Base-by-base conservation (phyloP, 2,329 filamentous ascomycete genomes). In the Teratosphaeriaceae sp. region DNA sequence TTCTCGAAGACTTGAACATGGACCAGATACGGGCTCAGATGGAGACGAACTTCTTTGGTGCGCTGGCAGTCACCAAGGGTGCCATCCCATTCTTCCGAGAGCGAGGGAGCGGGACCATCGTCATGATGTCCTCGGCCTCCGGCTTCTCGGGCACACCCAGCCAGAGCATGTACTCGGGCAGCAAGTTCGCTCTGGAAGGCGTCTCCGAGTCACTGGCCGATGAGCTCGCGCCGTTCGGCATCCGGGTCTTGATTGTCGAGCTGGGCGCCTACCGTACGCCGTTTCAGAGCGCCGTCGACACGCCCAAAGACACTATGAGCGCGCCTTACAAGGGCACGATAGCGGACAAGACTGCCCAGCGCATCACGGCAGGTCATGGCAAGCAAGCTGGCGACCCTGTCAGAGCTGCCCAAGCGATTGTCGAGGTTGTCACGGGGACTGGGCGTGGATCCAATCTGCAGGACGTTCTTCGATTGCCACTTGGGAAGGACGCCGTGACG, bases 231-330 rank as follows among this genome's bases (percentile, higher is more conserved):
- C 48, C 55, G 0, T 63, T 70, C 42, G 56, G 57, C 8, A 58
- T 71, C 22, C 38, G 53, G 1, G 62, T 69, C 2, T 49, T 71
- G 6, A 55, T 71, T 21, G 65, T 71, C 2, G 65, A 70, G 49
- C 68, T 67, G 0, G 68, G 69, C 0, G 61, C 56, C 1, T 70
- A 69, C 52, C 58, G 66, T 1, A 71, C 69, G 1, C 64, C 66
- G 15, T 70, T 71, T 50, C 44, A 47, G 34, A 35, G 6, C 19
- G 47, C 45, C 11, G 47, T 42, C 5, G 51, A 46, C 20, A 46
- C 43, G 19, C 44, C 43, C 6, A 41, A 39, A 18, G 51, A 24
- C 13, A 37, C 12, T 5, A 43, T 60, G 38, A 45, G 39, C 16
- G 44, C 43, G 31, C 35, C 46, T 5, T 49, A 49, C 31, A 36